These are phyloP conservation scores for Begonia loranthoides DNA, from an alignment of 306 rosid genomes.

Conservation along the genomic window DNA sequence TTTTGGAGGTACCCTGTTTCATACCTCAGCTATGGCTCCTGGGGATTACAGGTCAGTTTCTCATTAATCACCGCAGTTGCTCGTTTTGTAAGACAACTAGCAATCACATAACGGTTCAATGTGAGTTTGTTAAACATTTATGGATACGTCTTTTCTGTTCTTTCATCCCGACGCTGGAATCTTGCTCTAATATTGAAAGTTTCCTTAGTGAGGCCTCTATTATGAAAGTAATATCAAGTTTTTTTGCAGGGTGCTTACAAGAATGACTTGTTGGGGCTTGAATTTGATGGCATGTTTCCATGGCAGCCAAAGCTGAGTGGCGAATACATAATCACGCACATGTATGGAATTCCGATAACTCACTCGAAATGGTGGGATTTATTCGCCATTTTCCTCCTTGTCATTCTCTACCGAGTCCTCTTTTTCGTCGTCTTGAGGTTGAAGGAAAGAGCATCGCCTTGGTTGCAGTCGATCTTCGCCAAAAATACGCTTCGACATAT, in stretches of 20 bases:
- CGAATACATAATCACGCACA: constrained; percentile 35
- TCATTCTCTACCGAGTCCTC: constrained; percentile 35
- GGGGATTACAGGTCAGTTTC: constrained; percentile 67
- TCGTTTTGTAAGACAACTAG: too few species aligned
- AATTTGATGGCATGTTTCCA: constrained; percentile 50
- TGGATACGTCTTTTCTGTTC: too few species aligned
- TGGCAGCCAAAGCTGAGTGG: constrained; percentile 63
- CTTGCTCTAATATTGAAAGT: too few species aligned
- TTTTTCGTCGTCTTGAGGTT: constrained; percentile 68
- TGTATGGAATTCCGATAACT: constrained; percentile 50
- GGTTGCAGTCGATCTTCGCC: constrained; percentile 32
- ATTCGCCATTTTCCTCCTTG: constrained; percentile 38
- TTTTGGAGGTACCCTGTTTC: constrained; percentile 96
- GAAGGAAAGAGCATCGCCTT: constrained; percentile 52
- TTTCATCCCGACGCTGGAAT: too few species aligned
- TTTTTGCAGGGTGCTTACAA: constrained; percentile 95
- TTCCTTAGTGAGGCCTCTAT: too few species aligned
- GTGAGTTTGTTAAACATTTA: too few species aligned
- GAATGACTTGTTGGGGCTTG: constrained; percentile 77
- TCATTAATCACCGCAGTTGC: not conserved
- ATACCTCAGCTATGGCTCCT: constrained; percentile 70
- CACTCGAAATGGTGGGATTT: constrained; percentile 97
- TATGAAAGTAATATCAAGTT: too few species aligned
- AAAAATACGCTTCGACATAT: constrained; percentile 43
- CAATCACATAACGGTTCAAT: too few species aligned